Evolutionary conservation across 331 rosid species (phyloP), one percentile per base, ranked within the genome.

Genomic region (Malus hybrid): DNA sequence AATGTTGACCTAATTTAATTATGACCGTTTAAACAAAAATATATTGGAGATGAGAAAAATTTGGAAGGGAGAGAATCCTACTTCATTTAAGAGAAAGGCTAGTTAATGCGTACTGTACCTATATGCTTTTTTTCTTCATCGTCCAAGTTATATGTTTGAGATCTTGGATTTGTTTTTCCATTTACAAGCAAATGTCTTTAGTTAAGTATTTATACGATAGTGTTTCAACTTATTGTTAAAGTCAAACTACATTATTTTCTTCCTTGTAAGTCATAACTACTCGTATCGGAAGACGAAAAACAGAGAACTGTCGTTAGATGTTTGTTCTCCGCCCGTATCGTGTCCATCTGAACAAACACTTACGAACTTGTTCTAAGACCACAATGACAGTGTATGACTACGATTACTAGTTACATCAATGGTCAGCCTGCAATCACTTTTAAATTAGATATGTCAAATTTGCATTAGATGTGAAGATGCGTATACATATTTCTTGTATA

Each of bases 1-100:
- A 39, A 39, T 39, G 1, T 2, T 2, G 2, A 39, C 0, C 0
- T 39, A 0, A 2, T 9, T 39, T 39, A 39, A 39, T 9, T 1
- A 39, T 39, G 44, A 39, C 0, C 0, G 44, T 8, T 39, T 0
- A 39, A 39, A 39, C 3, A 39, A 39, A 0, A 39, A 9, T 2
- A 39, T 0, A 39, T 39, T 39, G 12, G 3, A 9, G 1, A 9
- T 39, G 44, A 39, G 44, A 39, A 2, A 0, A 36, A 36, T 36
- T 36, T 36, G 3, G 0, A 36, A 36, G 1, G 4, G 0, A 39
- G 44, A 39, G 1, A 39, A 39, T 39, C 4, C 1, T 39, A 36
- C 44, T 36, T 36, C 3, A 36, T 4, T 4, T 30, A 30, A 4
- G 32, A 39, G 44, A 2, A 39, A 39, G 55, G 55, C 1, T 50